These are phyloP conservation scores for Brassica nigra DNA, from an alignment of 345 rosid species.

Conservation along the genomic window DNA sequence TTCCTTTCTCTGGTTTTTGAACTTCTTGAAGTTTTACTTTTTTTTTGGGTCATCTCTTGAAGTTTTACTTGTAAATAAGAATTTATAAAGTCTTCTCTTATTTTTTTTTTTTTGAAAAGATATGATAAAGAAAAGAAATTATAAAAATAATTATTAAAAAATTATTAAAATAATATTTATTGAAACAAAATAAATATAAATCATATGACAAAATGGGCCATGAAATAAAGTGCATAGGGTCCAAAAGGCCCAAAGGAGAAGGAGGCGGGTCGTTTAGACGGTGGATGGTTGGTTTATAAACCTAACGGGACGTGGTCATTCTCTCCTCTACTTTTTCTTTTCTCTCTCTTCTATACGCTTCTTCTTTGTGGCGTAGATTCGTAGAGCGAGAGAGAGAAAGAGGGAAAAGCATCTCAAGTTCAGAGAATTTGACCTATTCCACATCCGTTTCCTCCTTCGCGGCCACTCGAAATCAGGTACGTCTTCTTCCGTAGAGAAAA, in stretches of 20 bases:
- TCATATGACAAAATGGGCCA: conserved; percentile 8
- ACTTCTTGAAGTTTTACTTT: no score
- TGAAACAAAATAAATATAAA: neutral
- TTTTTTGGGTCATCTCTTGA: no score
- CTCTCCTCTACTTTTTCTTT: neutral
- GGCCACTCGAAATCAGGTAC: conserved; percentile 12
- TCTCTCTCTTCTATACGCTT: conserved; percentile 25
- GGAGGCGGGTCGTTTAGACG: conserved; percentile 27
- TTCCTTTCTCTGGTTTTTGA: neutral
- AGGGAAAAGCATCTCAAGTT: neutral
- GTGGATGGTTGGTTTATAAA: neutral
- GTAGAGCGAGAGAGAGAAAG: conserved; percentile 29
- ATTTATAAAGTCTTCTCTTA: neutral
- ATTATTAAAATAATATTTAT: no score
- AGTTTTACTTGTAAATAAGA: conserved; percentile 7
- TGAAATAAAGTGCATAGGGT: neutral
- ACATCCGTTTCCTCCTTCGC: neutral
- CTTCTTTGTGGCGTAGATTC: conserved; percentile 35
- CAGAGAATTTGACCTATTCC: conserved; percentile 13
- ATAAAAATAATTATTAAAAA: no score
- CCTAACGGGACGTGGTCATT: conserved; percentile 24
- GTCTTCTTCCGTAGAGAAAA: neutral
- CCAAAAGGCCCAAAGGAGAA: conserved; percentile 14
- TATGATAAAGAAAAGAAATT: no score
- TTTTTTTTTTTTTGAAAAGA: neutral